phyloP scores from a whole-genome alignment of 2,329 filamentous ascomycete species.

The Neopestalotiopsis sp. region DNA sequence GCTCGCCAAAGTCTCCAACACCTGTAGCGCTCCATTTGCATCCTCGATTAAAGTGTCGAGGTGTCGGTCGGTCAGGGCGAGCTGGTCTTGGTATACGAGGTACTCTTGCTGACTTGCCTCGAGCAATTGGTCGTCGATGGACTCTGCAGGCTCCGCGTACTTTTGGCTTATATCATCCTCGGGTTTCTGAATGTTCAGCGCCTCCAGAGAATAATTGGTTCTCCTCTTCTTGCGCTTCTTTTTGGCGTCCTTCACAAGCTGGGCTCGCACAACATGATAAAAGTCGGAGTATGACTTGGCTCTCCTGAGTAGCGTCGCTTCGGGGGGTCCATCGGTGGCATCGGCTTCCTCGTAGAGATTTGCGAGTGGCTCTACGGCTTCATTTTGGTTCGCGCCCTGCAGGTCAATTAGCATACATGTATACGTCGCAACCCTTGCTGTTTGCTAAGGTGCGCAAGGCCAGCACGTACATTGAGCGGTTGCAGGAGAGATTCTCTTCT shows the following conservation, averaged over 20 bases:
- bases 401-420: slow-evolving; percentile 24
- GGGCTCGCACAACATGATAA: slow-evolving; percentile 66
- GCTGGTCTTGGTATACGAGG: slow-evolving; percentile 81
- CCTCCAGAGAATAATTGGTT: slow-evolving; percentile 56
- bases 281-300: slow-evolving; percentile 83
- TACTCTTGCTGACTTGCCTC: slow-evolving; percentile 87
- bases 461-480: slow-evolving; percentile 62
- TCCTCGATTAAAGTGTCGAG: slow-evolving; percentile 79
- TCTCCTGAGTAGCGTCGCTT: slow-evolving; percentile 68
- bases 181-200: slow-evolving; percentile 46
- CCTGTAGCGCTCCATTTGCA: slow-evolving; percentile 75
- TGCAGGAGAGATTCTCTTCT: slow-evolving; percentile 74
- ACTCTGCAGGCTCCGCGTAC: slow-evolving; percentile 26
- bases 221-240: slow-evolving; percentile 45
- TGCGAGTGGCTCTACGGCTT: slow-evolving; percentile 60
- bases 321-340: slow-evolving; percentile 64
- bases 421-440: neutral
- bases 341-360: slow-evolving; percentile 64
- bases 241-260: slow-evolving; percentile 57
- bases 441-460: slow-evolving; percentile 2
- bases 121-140: slow-evolving; percentile 69
- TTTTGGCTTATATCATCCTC: slow-evolving; percentile 26
- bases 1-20: slow-evolving; percentile 79
- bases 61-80: slow-evolving; percentile 81
- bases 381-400: slow-evolving; percentile 60